Evolutionary conservation across 2,329 filamentous ascomycete species (phyloP).

Genomic region (Pyrenochaeta sp.): DNA sequence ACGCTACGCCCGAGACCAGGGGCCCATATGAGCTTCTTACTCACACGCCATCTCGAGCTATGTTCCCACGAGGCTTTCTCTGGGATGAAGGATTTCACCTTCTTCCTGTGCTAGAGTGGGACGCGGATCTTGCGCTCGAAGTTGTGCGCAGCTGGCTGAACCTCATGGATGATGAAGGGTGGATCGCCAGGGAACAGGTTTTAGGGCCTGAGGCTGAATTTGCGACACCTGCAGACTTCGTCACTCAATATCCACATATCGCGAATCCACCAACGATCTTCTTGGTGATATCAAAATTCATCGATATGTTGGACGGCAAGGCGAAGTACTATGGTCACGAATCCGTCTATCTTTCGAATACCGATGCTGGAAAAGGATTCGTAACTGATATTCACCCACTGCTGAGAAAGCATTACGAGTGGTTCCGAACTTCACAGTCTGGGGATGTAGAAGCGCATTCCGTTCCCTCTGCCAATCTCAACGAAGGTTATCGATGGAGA

Average conservation of each 20-base stretch:
- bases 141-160: conserved; percentile 93
- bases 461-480: conserved; percentile 47
- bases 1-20: conserved; percentile 72
- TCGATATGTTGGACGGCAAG: conserved; percentile 59
- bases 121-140: conserved; percentile 82
- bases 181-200: conserved; percentile 95
- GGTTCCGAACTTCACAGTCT: conserved; percentile 89
- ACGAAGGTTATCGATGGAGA: conserved; percentile 91
- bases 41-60: conserved; percentile 85
- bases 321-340: conserved; percentile 62
- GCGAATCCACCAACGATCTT: conserved; percentile 96
- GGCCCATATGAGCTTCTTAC: conserved; percentile 88
- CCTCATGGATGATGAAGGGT: conserved; percentile 92
- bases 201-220: conserved; percentile 85
- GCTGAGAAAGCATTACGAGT: conserved; percentile 84
- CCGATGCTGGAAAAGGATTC: conserved; percentile 72
- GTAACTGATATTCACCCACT: conserved; percentile 83
- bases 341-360: conserved; percentile 64
- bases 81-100: conserved; percentile 99
- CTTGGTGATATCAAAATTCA: conserved; percentile 80
- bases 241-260: conserved; percentile 93
- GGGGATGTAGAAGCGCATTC: conserved; percentile 65
- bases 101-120: conserved; percentile 88
- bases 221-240: conserved; percentile 89
- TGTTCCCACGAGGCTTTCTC: conserved; percentile 92